These are phyloP conservation scores for Emericellopsis terricola DNA, from an alignment of 495 filamentous ascomycete species.

Conservation along the genomic window DNA sequence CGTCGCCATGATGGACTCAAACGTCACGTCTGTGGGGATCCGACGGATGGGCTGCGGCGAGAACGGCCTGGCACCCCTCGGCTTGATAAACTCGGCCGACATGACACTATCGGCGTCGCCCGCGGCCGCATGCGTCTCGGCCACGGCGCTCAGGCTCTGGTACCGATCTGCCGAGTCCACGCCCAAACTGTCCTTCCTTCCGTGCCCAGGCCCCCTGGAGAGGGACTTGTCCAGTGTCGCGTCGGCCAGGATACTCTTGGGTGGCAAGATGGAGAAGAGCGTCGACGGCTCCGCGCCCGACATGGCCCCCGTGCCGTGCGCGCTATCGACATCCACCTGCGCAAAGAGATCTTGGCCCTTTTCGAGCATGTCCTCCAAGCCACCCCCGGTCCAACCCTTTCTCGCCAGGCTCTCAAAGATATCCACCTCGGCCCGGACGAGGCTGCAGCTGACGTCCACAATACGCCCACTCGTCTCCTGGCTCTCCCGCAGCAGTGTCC, in stretches of 20 bases:
- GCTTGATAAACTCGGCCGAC: constrained; percentile 26
- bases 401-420: constrained; percentile 45
- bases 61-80: constrained; percentile 31
- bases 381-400: constrained; percentile 47
- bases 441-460: constrained; percentile 38
- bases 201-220: constrained; percentile 11
- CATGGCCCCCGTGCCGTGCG: constrained; percentile 4
- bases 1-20: constrained; percentile 4
- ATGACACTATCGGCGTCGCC: constrained; percentile 30
- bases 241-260: constrained; percentile 34
- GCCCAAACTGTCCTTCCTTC: constrained; percentile 21
- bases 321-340: constrained; percentile 16
- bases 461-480: constrained; percentile 39
- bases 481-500: constrained; percentile 32
- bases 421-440: constrained; percentile 45
- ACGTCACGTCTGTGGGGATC: constrained; percentile 12
- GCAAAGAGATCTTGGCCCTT: constrained; percentile 43
- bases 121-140: constrained; percentile 4
- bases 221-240: constrained; percentile 14
- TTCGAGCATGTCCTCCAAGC: constrained; percentile 41
- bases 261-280: constrained; percentile 39
- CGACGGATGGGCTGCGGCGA: constrained; percentile 29
- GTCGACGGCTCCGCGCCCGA: constrained; percentile 20
- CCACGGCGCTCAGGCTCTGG: constrained; percentile 29
- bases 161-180: constrained; percentile 26